Conservation (phyloP, 2,329 filamentous ascomycete genomes). For the Clathrospora elynae region DNA sequence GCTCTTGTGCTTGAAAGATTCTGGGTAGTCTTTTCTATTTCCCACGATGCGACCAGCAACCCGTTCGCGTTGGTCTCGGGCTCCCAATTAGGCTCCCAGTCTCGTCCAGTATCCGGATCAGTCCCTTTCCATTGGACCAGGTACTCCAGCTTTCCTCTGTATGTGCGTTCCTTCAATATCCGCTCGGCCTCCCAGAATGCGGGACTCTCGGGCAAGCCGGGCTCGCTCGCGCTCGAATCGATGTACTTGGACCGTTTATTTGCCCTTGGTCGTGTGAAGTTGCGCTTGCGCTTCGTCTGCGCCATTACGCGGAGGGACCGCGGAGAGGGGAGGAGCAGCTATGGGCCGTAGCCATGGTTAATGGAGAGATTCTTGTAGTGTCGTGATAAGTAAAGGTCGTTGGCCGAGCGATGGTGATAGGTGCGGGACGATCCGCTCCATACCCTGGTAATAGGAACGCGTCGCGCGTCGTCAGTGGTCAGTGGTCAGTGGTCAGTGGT, state of each 20-base stretch:
- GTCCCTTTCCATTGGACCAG: slow-evolving; percentile 61
- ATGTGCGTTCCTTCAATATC: slow-evolving; percentile 23
- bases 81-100: slow-evolving; percentile 60
- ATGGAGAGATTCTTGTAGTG: neutral
- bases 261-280: slow-evolving; percentile 12
- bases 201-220: neutral
- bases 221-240: slow-evolving; percentile 13
- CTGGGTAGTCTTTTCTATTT: slow-evolving; percentile 11
- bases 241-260: slow-evolving; percentile 26
- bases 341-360: slow-evolving; percentile 28
- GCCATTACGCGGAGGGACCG: slow-evolving; percentile 37
- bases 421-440: slow-evolving; percentile 2
- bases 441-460: slow-evolving; percentile 4
- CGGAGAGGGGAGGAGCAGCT: slow-evolving; percentile 6
- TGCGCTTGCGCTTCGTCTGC: slow-evolving; percentile 30
- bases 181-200: slow-evolving; percentile 15
- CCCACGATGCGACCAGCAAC: slow-evolving; percentile 42
- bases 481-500: slow-evolving; percentile 10
- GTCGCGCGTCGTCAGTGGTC: slow-evolving; percentile 1
- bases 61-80: slow-evolving; percentile 44
- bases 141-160: slow-evolving; percentile 50
- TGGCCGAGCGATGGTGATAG: slow-evolving; percentile 6
- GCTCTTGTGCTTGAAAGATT: slow-evolving; percentile 1
- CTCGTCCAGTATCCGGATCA: slow-evolving; percentile 55
- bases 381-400: neutral